Base-by-base conservation (phyloP, 2,329 filamentous ascomycete species). In the Diaporthe batatas region DNA sequence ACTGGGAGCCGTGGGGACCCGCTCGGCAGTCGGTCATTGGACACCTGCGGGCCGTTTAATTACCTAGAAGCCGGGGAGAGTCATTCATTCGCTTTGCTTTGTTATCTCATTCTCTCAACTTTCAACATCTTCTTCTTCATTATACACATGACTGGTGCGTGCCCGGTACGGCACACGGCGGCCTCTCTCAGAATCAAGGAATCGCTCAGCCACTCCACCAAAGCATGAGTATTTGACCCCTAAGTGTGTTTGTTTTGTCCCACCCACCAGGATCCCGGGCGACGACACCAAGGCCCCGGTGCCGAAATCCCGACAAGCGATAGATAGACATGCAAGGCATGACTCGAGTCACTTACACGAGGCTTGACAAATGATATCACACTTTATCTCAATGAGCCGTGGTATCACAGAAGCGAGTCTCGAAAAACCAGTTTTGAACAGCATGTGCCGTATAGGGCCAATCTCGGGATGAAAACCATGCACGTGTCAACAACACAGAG, bases 11-110 rank as follows among this genome's bases (percentile, higher is more conserved):
- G 62, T 36, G 2, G 32, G 25, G 62, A 67, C 62, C 62, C 62
- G 62, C 62, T 67, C 62, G 62, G 62, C 62, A 51, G 32, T 67
- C 62, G 47, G 62, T 53, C 62, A 67, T 67, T 67, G 62, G 62
- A 67, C 32, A 39, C 44, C 16, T 25, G 44, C 47, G 44, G 47
- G 62, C 47, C 62, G 62, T 53, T 32, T 67, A 67, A 67, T 67
- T 53, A 67, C 47, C 44, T 39, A 39, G 32, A 49, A 21, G 11
- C 32, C 32, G 62, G 44, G 29, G 47, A 67, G 62, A 67, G 62
- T 67, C 62, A 65, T 65, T 67, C 62, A 65, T 65, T 65, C 44
- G 44, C 44, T 65, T 65, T 8, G 16, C 16, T 36, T 2, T n/a
- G 21, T 65, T 51, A 25, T 36, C 6, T 51, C 29, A 32, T 32